Conservation (phyloP, 345 rosid species). For the Draba incana region DNA sequence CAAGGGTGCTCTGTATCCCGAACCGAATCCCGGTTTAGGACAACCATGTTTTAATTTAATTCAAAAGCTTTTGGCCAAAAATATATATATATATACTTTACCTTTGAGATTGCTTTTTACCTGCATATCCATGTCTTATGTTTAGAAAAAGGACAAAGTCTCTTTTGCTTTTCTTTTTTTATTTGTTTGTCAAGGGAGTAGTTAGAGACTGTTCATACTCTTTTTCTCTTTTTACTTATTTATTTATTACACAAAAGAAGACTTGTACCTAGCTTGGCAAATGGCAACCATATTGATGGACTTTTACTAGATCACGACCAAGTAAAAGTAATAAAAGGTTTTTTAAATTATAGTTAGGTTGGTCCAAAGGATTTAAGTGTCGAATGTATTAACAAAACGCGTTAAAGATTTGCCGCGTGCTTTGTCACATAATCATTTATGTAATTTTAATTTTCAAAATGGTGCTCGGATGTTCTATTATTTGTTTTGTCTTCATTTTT, state of each 20-base stretch:
- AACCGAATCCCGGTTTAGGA: too few species aligned
- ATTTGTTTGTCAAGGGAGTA: slow-evolving; percentile 23
- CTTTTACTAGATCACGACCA: slow-evolving; percentile 19
- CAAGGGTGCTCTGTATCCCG: too few species aligned
- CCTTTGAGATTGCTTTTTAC: slow-evolving; percentile 23
- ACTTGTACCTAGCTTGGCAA: background rate
- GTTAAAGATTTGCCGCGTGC: background rate
- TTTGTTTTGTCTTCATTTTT: background rate
- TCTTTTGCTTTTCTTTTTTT: background rate
- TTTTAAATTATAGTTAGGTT: background rate
- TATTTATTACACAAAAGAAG: slow-evolving; percentile 17
- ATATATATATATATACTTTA: background rate
- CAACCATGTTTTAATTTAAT: too few species aligned
- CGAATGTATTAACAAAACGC: too few species aligned
- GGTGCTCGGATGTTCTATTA: background rate
- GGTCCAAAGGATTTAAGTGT: background rate
- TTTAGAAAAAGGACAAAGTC: slow-evolving; percentile 8
- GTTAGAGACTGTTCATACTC: slow-evolving; percentile 36
- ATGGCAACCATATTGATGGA: background rate
- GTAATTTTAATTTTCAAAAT: background rate
- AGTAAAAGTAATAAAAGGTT: too few species aligned
- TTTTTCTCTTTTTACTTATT: slow-evolving; percentile 7
- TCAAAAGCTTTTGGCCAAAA: too few species aligned
- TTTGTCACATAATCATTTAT: too few species aligned
- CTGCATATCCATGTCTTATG: slow-evolving; percentile 32